Evolutionary conservation across 148 eudicot genomes (phyloP), one percentile per base, ranked within the genome.

Genomic region (Vaccinium myrtillus): DNA sequence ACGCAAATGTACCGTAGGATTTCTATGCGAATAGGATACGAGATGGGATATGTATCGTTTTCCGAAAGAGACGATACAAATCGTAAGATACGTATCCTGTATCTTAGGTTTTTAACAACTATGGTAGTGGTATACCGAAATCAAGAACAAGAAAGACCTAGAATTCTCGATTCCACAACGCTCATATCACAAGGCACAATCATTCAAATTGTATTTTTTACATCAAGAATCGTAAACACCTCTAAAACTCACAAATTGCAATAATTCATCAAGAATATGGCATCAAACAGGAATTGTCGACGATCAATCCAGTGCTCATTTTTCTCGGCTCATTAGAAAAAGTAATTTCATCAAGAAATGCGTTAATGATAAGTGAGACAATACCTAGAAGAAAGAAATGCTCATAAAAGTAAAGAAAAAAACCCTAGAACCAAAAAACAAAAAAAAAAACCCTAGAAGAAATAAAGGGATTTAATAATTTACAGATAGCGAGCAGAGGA

Each of bases 401-500:
- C 21, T 39, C 27, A 21, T 6, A n/a, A 84, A 56, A 55, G 53
- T 36, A 53, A 85, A 82, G 74, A 8, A 75, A 0, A 30, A 87
- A 90, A 90, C 92, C 90, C 87, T 87, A 91, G 85, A 85, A 75
- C 32, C 32, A 21, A 14, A n/a, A 84, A 56, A 55, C 36, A 36
- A 53, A 85, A 82, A 74, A 63, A 8, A 75, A 87, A 90, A 89
- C 92, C 90, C 87, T 87, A 91, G 85, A 85, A 75, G 77, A 12
- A 5, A 49, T 46, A 55, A 61, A 69, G 81, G 36, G 36, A 84
- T 53, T 30, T 19, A 32, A 32, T 32, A 32, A 6, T 2, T 74
- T 94, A 96, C 99, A 94, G 78, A 96, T 94, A 59, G 98, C 97
- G 85, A 94, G 94, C 86, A 96, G 99, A 84, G 97, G 99, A 77